Percentiles rank a stretch among this genome's conserved stretches.
Evolutionary conservation across 345 rosid species (phyloP).

Genomic region (Mercurialis annua): DNA sequence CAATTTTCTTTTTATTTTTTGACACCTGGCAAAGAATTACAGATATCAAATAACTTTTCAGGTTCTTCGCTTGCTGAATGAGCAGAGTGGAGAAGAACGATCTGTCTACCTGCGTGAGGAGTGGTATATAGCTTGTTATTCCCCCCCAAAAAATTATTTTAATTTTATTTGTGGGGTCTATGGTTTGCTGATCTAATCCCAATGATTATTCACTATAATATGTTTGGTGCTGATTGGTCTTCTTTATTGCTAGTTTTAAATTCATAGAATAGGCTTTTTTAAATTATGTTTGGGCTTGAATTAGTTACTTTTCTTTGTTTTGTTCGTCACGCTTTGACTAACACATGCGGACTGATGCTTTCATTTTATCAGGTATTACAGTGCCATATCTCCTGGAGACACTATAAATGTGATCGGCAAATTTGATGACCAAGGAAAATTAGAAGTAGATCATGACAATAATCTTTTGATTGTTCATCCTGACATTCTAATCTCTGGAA

Average conservation of each 20-base stretch:
- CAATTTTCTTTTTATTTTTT: constrained; percentile 9
- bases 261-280: background rate
- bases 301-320: background rate
- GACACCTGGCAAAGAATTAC: constrained; percentile 14
- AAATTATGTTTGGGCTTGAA: background rate
- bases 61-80: constrained; percentile 91
- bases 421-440: constrained; percentile 73
- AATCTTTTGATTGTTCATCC: constrained; percentile 86
- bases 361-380: constrained; percentile 58
- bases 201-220: background rate
- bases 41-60: constrained; percentile 32
- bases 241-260: background rate
- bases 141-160: background rate
- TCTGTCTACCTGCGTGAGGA: constrained; percentile 76
- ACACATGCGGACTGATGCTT: constrained; percentile 20
- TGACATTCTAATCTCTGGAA: constrained; percentile 83
- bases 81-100: constrained; percentile 77
- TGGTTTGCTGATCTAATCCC: background rate
- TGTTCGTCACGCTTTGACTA: background rate
- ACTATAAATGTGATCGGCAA: constrained; percentile 82
- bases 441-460: constrained; percentile 57
- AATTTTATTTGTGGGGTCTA: background rate
- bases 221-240: background rate
- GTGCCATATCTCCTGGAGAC: constrained; percentile 87
- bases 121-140: constrained; percentile 45